Base-by-base conservation (phyloP, 768 basidiomycete genomes). In the Pleurotus eryngii region DNA sequence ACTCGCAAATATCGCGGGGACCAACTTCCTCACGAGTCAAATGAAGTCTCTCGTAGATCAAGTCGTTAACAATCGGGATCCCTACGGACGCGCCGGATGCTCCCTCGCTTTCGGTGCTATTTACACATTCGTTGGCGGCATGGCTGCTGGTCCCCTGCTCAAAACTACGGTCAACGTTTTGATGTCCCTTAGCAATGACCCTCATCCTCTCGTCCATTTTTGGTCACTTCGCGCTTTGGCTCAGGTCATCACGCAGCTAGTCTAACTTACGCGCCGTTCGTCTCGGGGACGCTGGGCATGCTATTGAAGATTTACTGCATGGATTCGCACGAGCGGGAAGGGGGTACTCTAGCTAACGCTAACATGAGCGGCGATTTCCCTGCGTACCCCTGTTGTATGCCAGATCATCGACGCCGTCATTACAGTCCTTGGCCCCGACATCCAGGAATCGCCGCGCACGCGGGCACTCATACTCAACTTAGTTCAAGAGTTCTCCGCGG, bases 121-220 rank as follows among this genome's bases (percentile, higher is more conserved):
- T 38, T 96, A 97, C 69, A 84, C 81, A 45, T 83, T 92, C 64
- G 94, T 98, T 49, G 97, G 97, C 6, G 91, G 94, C 40, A 80
- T 98, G n/a, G 92, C 92, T 9, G 96, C 95, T 5, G 93, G 93
- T 0, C 92, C 97, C 0, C 80, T 98, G 14, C 79, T 98, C 59
- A 98, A 98, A 71, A 97, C 95, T 0, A 93, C 95, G 0, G 90
- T 96, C 60, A 95, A 97, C 66, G 87, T 98, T 46, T 78, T 98
- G 38, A 92, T 96, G 85, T 96, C 95, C 0, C 82, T 99, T 17
- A 86, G 89, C 70, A 95, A 91, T 59, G 97, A 99, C 69, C 95
- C 96, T 0, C 97, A 98, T 68, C 96, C 97, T 0, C 81, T 94
- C 30, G 97, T 98, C 5, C 96, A 98, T 70, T 97, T 89, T 66